phyloP scores from a whole-genome alignment of 2,329 filamentous ascomycete species.

The Periconia macrospinosa region DNA sequence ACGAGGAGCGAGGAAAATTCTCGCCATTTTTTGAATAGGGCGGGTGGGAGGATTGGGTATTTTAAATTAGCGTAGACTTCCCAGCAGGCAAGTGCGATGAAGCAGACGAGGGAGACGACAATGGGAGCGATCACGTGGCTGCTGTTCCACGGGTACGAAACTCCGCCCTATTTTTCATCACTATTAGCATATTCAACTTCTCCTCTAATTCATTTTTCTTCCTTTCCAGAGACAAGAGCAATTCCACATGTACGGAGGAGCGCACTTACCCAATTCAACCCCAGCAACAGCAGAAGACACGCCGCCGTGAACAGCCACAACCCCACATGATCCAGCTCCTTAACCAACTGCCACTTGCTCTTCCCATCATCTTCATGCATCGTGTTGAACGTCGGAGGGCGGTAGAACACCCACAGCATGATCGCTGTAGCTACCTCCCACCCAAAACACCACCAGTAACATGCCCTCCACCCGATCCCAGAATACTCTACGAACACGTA shows the following conservation, averaged over 20 bases:
- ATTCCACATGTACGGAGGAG: no score
- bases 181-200: slow-evolving; percentile 1
- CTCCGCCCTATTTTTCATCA: slow-evolving; percentile 24
- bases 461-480: slow-evolving; percentile 31
- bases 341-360: slow-evolving; percentile 33
- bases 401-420: slow-evolving; percentile 37
- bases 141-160: slow-evolving; percentile 46
- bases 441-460: slow-evolving; percentile 40
- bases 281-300: slow-evolving; percentile 46
- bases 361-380: slow-evolving; percentile 33
- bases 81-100: slow-evolving; percentile 51
- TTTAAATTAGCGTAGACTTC: slow-evolving; percentile 48
- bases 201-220: no score
- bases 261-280: slow-evolving; percentile 54
- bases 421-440: slow-evolving; percentile 27
- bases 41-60: slow-evolving; percentile 38
- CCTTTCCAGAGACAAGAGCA: no score
- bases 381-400: slow-evolving; percentile 31
- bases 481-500: slow-evolving; percentile 39
- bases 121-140: slow-evolving; percentile 51
- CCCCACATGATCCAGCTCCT: slow-evolving; percentile 55
- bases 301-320: slow-evolving; percentile 49
- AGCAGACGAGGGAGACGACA: slow-evolving; percentile 47
- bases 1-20: slow-evolving; percentile 21
- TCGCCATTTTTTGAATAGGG: slow-evolving; percentile 22